phyloP scores from a whole-genome alignment of 495 filamentous ascomycete genomes.

The Patellaria atrata region DNA sequence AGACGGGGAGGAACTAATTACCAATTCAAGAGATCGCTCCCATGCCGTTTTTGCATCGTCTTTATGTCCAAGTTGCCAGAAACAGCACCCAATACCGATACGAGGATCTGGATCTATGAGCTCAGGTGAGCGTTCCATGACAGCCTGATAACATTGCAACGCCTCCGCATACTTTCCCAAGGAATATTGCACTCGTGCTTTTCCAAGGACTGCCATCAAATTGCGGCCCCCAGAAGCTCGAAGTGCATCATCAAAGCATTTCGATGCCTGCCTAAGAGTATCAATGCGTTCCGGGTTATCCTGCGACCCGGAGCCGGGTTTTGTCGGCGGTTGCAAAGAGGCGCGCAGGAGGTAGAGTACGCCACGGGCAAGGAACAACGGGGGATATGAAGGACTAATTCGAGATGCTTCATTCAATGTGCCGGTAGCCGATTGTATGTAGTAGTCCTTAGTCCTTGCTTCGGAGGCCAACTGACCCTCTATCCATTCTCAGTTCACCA shows the following conservation, averaged over 20 bases:
- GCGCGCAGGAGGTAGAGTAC: constrained; percentile 78
- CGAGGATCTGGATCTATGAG: constrained; percentile 89
- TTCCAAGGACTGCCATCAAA: constrained; percentile 79
- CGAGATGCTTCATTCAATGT: constrained; percentile 86
- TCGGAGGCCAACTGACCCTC: constrained; percentile 44
- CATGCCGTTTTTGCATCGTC: constrained; percentile 81
- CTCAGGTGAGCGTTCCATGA: constrained; percentile 66
- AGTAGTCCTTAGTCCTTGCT: constrained; percentile 78
- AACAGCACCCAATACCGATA: constrained; percentile 87
- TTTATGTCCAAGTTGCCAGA: constrained; percentile 88
- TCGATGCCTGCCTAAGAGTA: constrained; percentile 64
- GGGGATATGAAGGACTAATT: constrained; percentile 82
- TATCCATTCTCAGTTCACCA: constrained; percentile 2
- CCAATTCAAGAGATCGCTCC: constrained; percentile 69
- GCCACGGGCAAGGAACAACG: constrained; percentile 80
- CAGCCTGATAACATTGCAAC: constrained; percentile 72
- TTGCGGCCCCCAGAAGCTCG: constrained; percentile 71
- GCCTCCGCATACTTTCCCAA: constrained; percentile 72
- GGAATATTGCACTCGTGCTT: constrained; percentile 68
- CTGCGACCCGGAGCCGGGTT: constrained; percentile 41
- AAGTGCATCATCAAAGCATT: constrained; percentile 85
- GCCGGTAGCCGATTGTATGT: constrained; percentile 76
- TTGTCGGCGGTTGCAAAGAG: constrained; percentile 66
- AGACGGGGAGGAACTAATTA: constrained; percentile 1
- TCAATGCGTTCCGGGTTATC: constrained; percentile 66